These are phyloP conservation scores for Capsella bursapastoris DNA, from an alignment of 345 rosid species.

Conservation along the genomic window DNA sequence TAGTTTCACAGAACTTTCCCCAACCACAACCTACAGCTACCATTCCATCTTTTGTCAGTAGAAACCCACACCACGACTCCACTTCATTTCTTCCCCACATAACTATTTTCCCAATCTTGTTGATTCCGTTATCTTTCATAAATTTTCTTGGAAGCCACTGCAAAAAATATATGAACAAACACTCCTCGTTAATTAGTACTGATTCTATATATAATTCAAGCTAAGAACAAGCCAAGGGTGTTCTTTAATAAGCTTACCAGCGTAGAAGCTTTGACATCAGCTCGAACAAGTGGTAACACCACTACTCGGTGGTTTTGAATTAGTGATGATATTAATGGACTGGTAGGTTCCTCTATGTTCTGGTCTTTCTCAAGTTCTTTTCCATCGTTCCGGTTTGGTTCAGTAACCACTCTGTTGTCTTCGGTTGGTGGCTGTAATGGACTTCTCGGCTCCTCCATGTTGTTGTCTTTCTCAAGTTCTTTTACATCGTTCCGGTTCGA, in stretches of 20 bases:
- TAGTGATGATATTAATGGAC: not conserved
- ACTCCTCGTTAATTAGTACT: not conserved
- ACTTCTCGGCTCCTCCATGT: too few species aligned
- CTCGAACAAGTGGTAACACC: not conserved
- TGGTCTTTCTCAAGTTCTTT: not conserved
- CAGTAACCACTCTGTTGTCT: too few species aligned
- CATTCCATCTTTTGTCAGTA: not conserved
- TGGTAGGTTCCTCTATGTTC: not conserved
- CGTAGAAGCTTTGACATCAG: not conserved
- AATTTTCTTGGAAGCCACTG: constrained; percentile 21
- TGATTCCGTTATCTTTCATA: constrained; percentile 17
- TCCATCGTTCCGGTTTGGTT: too few species aligned
- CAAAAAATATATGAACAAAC: not conserved
- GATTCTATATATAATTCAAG: not conserved
- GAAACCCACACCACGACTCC: not conserved
- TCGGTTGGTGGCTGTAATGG: too few species aligned
- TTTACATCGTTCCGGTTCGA: too few species aligned
- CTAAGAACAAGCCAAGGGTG: not conserved
- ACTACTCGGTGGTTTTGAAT: not conserved
- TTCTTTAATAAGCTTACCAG: not conserved
- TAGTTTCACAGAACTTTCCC: not conserved
- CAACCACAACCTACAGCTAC: not conserved
- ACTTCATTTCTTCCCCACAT: not conserved
- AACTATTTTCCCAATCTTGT: constrained; percentile 2
- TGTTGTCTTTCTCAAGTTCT: too few species aligned